phyloP scores from a whole-genome alignment of 306 rosid species.

The Morella rubra region DNA sequence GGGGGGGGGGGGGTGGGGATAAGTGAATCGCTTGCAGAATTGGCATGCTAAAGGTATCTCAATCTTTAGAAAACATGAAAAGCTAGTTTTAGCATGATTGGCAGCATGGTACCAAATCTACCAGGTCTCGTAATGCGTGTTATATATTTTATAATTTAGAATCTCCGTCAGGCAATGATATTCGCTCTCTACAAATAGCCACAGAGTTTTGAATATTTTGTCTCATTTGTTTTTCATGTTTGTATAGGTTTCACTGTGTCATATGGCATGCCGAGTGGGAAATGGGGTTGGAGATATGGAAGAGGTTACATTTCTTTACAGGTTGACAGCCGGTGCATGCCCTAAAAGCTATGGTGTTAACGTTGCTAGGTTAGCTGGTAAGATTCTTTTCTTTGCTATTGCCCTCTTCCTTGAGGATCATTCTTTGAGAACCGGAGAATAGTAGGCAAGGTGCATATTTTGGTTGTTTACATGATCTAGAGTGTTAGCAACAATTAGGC shows the following conservation, averaged over 20 bases:
- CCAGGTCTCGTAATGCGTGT: background rate
- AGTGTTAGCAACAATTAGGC: background rate
- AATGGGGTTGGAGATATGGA: constrained; percentile 63
- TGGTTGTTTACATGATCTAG: background rate
- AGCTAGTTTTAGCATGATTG: background rate
- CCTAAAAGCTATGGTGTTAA: constrained; percentile 98
- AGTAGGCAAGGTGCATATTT: background rate
- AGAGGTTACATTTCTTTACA: constrained; percentile 92
- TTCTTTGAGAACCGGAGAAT: background rate
- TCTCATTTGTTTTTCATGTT: constrained; percentile 27
- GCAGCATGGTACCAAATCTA: background rate
- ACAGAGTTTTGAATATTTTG: constrained; percentile 6
- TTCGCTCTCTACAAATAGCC: background rate
- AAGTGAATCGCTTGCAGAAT: background rate
- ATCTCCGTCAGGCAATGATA: background rate
- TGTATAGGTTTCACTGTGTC: constrained; percentile 77
- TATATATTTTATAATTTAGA: background rate
- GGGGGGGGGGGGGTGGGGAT: background rate
- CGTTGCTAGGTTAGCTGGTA: constrained; percentile 94
- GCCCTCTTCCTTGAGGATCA: background rate
- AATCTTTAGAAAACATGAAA: no score
- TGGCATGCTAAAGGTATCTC: no score
- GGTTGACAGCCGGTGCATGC: constrained; percentile 79
- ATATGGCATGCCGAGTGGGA: constrained; percentile 95
- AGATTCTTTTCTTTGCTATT: constrained; percentile 19